Evolutionary conservation across 441 rosid species (phyloP).

Genomic region (Pelargonium fulgidum): DNA sequence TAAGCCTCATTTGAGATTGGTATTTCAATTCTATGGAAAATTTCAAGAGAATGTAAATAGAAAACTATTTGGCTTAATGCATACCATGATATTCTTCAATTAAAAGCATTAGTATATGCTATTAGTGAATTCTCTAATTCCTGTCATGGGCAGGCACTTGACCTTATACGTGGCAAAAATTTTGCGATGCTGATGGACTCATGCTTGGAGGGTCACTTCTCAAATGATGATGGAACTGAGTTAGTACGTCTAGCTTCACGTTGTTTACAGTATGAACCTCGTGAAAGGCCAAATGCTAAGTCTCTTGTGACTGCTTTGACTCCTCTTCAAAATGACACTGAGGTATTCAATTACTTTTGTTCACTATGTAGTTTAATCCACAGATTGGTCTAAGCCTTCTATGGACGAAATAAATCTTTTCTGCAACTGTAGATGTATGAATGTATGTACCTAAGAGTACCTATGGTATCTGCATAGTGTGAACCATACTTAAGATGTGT

Average conservation of each 20-base stretch:
- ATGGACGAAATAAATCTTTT: background rate
- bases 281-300: conserved; percentile 90
- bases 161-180: conserved; percentile 81
- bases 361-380: background rate
- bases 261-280: conserved; percentile 88
- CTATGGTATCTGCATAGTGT: background rate
- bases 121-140: conserved; percentile 9
- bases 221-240: conserved; percentile 92
- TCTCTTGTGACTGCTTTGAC: conserved; percentile 69
- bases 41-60: background rate
- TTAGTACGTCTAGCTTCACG: conserved; percentile 83
- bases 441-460: background rate
- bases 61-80: background rate
- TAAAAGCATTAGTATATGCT: background rate
- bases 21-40: background rate
- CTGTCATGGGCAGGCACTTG: conserved; percentile 68
- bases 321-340: conserved; percentile 82
- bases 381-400: background rate
- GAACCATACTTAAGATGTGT: too few species aligned
- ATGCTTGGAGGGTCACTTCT: conserved; percentile 79
- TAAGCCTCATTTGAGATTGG: too few species aligned
- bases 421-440: background rate
- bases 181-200: conserved; percentile 88
- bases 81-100: background rate
- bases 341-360: conserved; percentile 35